Evolutionary conservation across 768 basidiomycete species (phyloP).

Genomic region (Astraeus odoratus): DNA sequence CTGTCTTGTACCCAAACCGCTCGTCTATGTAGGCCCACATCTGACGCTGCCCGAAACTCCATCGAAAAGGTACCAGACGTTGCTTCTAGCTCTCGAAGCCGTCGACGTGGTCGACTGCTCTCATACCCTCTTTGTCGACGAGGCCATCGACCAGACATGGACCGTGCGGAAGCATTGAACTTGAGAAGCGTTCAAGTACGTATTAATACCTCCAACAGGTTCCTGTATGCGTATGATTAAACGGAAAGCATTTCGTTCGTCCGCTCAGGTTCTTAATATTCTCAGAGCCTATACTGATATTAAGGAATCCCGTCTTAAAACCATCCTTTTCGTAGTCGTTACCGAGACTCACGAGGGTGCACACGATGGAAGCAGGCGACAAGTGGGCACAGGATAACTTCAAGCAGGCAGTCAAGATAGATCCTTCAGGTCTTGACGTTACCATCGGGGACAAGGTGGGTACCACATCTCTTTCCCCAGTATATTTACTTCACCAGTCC

Average conservation of each 20-base stretch:
- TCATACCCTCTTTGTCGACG: slow-evolving; percentile 78
- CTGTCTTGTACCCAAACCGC: too few species aligned
- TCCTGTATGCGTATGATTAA: too few species aligned
- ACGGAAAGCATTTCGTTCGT: background rate
- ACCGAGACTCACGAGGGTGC: slow-evolving; percentile 94
- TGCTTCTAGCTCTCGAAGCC: slow-evolving; percentile 75
- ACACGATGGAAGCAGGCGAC: slow-evolving; percentile 91
- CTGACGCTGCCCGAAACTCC: slow-evolving; percentile 71
- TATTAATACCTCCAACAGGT: slow-evolving; percentile 11
- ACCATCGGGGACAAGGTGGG: slow-evolving; percentile 93
- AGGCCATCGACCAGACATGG: slow-evolving; percentile 75
- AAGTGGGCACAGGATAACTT: slow-evolving; percentile 84
- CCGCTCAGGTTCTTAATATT: slow-evolving; percentile 80
- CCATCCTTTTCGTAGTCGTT: slow-evolving; percentile 77
- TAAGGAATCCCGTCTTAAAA: slow-evolving; percentile 56
- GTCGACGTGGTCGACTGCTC: slow-evolving; percentile 78
- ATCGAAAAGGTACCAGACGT: slow-evolving; percentile 75
- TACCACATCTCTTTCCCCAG: background rate
- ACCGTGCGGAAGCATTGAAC: slow-evolving; percentile 85
- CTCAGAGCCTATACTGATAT: slow-evolving; percentile 78
- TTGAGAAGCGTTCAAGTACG: slow-evolving; percentile 89
- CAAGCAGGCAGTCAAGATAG: slow-evolving; percentile 77
- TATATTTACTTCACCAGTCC: slow-evolving; percentile 39
- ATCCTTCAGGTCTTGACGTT: slow-evolving; percentile 91
- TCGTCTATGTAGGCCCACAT: slow-evolving; percentile 41